Base-by-base conservation (phyloP, 148 eudicot genomes). In the Vaccinium myrtillus region DNA sequence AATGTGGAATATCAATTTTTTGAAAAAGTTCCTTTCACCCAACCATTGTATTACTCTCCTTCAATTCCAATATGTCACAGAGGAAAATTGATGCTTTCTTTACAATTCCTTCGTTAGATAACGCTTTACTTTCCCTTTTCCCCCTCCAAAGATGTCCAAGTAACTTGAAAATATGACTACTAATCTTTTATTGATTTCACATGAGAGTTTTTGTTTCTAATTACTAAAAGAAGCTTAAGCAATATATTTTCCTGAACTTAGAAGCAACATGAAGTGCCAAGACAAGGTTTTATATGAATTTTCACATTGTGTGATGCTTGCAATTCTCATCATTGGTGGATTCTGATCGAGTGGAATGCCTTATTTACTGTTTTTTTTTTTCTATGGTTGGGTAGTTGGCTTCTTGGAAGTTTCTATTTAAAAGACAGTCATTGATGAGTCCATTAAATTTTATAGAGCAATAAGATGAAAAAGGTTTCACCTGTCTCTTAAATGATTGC, bases 251-350 rank as follows among this genome's bases (percentile, higher is more conserved):
- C 6, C 6, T 43, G 46, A 43, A 5, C 46, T 13, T 80, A 36
- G 82, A 80, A 80, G 82, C 71, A 18, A 67, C 53, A 39, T 9
- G 82, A 58, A 80, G 73, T 58, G 43, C 50, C 16, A 1, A 39
- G 80, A 53, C n/a, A 53, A 51, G 61, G 32, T 55, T 55, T 36
- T 70, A 39, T 32, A 80, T 80, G 43, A 25, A 27, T 77, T 78
- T n/a, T 76, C 55, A 21, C 21, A 76, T 76, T 48, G 55, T 76
- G 8, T 8, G 25, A 12, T 48, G 36, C 32, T 76, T 49, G 79
- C 79, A 48, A n/a, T 50, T 76, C 56, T 76, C 56, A 50, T 49
- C 18, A 4, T n/a, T n/a, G 32, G 56, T 21, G 56, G 56, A n/a
- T 11, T 76, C 79, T 21, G 32, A 48, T 49, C 25, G 10, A 43